phyloP scores from a whole-genome alignment of 2,329 filamentous ascomycete genomes.

The Ceratocystis cacaofunesta region DNA sequence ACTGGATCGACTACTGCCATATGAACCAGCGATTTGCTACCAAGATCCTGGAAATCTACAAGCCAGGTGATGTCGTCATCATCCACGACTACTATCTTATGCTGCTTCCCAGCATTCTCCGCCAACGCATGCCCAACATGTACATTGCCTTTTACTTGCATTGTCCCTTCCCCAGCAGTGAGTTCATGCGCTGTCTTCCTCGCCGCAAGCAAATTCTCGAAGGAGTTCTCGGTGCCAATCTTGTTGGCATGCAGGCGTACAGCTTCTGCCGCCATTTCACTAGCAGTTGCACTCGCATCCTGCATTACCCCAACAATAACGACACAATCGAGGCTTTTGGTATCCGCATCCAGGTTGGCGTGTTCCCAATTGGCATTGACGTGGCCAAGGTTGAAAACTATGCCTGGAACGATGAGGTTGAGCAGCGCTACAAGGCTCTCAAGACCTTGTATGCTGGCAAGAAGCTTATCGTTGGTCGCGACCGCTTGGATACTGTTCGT shows the following conservation, averaged over 20 bases:
- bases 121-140: conserved; percentile 72
- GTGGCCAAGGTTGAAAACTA: conserved; percentile 60
- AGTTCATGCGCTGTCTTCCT: conserved; percentile 80
- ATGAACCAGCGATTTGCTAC: conserved; percentile 90
- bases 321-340: conserved; percentile 81
- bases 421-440: conserved; percentile 58
- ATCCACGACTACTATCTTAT: conserved; percentile 92
- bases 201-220: conserved; percentile 81
- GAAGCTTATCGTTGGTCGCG: conserved; percentile 88
- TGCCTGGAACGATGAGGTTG: conserved; percentile 56
- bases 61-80: conserved; percentile 80
- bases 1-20: conserved; percentile 85
- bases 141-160: conserved; percentile 94
- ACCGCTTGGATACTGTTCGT: conserved; percentile 82
- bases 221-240: conserved; percentile 77
- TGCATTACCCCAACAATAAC: conserved; percentile 77
- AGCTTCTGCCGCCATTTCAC: conserved; percentile 91
- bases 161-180: conserved; percentile 87
- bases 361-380: conserved; percentile 91
- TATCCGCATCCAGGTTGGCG: conserved; percentile 74
- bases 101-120: conserved; percentile 73
- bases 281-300: conserved; percentile 79
- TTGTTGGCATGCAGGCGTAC: conserved; percentile 90
- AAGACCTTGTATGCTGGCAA: conserved; percentile 70
- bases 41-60: conserved; percentile 75